Evolutionary conservation across 768 basidiomycete genomes (phyloP).

Genomic region (Agrocybe praecox): DNA sequence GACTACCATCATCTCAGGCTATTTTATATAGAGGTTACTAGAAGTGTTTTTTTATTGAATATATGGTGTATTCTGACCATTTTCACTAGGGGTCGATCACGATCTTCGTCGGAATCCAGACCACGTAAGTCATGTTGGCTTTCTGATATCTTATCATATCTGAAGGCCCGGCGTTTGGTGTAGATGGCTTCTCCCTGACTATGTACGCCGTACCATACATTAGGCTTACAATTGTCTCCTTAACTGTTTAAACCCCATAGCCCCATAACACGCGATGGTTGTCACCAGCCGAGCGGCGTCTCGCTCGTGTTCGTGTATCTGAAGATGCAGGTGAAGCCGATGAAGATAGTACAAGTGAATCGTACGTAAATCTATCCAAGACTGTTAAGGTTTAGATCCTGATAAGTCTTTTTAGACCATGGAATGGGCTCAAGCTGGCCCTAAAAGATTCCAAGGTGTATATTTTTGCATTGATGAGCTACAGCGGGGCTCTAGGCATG

Average conservation of each 20-base stretch:
- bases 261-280: conserved; percentile 67
- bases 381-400: background rate
- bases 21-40: background rate
- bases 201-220: conserved; percentile 35
- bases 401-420: conserved; percentile 34
- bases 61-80: no score
- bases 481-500: conserved; percentile 51
- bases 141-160: background rate
- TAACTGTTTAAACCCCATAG: conserved; percentile 25
- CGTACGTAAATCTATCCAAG: conserved; percentile 40
- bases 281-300: conserved; percentile 44
- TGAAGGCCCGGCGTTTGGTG: background rate
- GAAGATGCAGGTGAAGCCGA: conserved; percentile 73
- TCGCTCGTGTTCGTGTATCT: conserved; percentile 69
- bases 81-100: conserved; percentile 61
- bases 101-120: conserved; percentile 54
- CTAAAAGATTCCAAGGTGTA: conserved; percentile 54
- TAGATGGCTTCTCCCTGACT: conserved; percentile 63
- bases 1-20: background rate
- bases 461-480: conserved; percentile 54
- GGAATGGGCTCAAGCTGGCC: conserved; percentile 55
- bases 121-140: conserved; percentile 37
- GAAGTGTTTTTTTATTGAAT: background rate
- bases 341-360: conserved; percentile 52
- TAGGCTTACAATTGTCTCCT: no score